Evolutionary conservation across 371 early-diverging fungal genomes (phyloP).

Genomic region (Rhizomucor pusillus): DNA sequence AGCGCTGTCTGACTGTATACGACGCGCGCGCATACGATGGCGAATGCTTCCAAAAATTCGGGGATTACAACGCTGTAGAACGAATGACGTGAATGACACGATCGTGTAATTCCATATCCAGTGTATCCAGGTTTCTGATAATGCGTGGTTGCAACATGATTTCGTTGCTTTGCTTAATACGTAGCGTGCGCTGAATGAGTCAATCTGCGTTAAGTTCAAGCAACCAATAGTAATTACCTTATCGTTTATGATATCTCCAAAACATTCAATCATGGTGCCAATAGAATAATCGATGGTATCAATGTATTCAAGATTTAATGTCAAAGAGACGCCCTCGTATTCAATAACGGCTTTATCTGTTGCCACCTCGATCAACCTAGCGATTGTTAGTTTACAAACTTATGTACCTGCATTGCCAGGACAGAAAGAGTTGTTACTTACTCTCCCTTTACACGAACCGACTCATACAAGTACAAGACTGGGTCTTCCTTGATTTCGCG

Average conservation of each 20-base stretch:
- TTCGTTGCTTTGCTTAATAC: not conserved
- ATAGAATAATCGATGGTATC: not conserved
- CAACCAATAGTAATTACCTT: not conserved
- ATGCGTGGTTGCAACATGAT: conserved; percentile 2
- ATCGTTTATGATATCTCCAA: conserved; percentile 1
- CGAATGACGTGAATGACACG: too few species aligned
- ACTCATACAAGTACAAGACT: not conserved
- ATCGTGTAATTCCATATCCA: conserved; percentile 7
- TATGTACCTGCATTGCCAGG: not conserved
- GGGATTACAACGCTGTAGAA: not conserved
- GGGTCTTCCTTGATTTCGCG: not conserved
- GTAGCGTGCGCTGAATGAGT: too few species aligned
- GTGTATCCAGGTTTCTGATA: conserved; percentile 6
- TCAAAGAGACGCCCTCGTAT: not conserved
- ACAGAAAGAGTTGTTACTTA: not conserved
- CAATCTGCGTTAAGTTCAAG: too few species aligned
- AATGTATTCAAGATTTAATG: not conserved
- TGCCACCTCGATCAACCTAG: not conserved
- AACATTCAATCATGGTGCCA: not conserved
- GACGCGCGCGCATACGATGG: too few species aligned
- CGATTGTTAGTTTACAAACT: too few species aligned
- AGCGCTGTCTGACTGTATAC: too few species aligned
- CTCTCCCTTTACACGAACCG: conserved; percentile 6
- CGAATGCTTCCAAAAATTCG: not conserved
- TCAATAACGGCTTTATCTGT: conserved; percentile 6